Evolutionary conservation across 164 flowering plant genomes (phyloP).

Genomic region (Aristolochia fimbriata): DNA sequence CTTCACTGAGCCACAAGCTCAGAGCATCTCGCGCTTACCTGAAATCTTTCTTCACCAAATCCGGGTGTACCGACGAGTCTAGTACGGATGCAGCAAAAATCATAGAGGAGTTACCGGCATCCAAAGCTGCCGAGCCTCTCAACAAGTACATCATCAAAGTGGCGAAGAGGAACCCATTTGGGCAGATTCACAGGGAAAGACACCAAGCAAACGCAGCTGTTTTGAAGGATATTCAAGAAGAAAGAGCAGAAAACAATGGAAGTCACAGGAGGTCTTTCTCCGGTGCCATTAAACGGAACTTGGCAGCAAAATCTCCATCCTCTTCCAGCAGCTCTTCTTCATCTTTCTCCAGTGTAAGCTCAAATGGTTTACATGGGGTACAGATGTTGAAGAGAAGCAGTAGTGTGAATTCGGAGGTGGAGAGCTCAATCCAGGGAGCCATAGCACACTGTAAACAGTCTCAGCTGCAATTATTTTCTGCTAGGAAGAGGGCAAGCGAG

Average conservation of each 20-base stretch:
- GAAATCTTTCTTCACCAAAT: slow-evolving; percentile 52
- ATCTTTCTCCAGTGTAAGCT: slow-evolving; percentile 21
- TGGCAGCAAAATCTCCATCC: slow-evolving; percentile 29
- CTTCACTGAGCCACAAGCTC: slow-evolving; percentile 38
- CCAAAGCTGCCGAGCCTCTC: slow-evolving; percentile 24
- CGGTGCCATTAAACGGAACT: slow-evolving; percentile 37
- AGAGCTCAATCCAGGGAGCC: slow-evolving; percentile 30
- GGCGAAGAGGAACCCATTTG: slow-evolving; percentile 34
- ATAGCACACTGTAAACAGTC: slow-evolving; percentile 44
- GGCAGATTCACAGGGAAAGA: slow-evolving; percentile 20
- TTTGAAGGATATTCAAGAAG: slow-evolving; percentile 20
- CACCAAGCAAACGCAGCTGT: slow-evolving; percentile 14
- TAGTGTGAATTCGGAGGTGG: slow-evolving; percentile 32
- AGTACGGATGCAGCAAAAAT: slow-evolving; percentile 23
- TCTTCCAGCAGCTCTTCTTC: slow-evolving; percentile 36
- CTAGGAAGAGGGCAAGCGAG: slow-evolving; percentile 43
- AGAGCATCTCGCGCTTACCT: slow-evolving; percentile 56
- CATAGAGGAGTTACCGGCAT: slow-evolving; percentile 8
- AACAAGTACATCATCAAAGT: slow-evolving; percentile 31
- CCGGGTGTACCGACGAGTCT: slow-evolving; percentile 38
- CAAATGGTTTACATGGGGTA: slow-evolving; percentile 25
- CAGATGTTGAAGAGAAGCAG: slow-evolving; percentile 48
- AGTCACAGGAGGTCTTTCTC: slow-evolving; percentile 58
- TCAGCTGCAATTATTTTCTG: slow-evolving; percentile 30
- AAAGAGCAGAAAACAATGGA: slow-evolving; percentile 20